phyloP scores from a whole-genome alignment of 495 filamentous ascomycete genomes.

The Penicillium riverlandense region DNA sequence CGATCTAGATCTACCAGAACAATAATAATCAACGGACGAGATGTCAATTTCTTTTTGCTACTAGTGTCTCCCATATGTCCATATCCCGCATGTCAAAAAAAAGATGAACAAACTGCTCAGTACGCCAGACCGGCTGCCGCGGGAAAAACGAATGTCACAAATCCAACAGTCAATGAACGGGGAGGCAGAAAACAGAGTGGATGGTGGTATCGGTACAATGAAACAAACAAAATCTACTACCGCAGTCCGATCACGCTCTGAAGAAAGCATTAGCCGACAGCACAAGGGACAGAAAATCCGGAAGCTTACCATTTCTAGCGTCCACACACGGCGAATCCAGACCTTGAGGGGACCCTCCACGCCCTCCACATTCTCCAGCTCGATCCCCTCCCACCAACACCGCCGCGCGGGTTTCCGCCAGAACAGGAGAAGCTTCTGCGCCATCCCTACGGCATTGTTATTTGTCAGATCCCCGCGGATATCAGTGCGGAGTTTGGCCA shows the following conservation, averaged over 20 bases:
- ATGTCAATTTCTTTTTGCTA: background rate
- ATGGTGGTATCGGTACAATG: background rate
- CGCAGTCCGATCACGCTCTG: conserved; percentile 84
- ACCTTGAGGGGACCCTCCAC: conserved; percentile 90
- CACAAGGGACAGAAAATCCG: background rate
- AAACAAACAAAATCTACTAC: conserved; percentile 28
- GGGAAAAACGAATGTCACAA: background rate
- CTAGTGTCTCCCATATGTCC: conserved; percentile 2
- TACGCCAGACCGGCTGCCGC: conserved; percentile 14
- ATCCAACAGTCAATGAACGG: conserved; percentile 8
- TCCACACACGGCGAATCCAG: conserved; percentile 98
- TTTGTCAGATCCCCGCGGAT: conserved; percentile 71
- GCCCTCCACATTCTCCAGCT: conserved; percentile 82
- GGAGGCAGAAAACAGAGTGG: background rate
- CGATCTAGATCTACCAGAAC: background rate
- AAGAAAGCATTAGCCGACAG: conserved; percentile 16
- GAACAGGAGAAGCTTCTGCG: conserved; percentile 95
- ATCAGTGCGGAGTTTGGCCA: conserved; percentile 88
- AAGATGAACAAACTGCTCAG: conserved; percentile 8
- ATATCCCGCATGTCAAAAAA: conserved; percentile 4
- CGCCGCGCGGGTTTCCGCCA: conserved; percentile 94
- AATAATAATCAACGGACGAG: no score
- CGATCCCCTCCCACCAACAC: conserved; percentile 99
- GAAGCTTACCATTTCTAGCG: conserved; percentile 81
- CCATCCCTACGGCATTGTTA: conserved; percentile 90